A percentile compares a stretch with the other conserved stretches of the same genome.
Conservation (phyloP, 495 filamentous ascomycete genomes). For the Hyaloscypha finlandica region DNA sequence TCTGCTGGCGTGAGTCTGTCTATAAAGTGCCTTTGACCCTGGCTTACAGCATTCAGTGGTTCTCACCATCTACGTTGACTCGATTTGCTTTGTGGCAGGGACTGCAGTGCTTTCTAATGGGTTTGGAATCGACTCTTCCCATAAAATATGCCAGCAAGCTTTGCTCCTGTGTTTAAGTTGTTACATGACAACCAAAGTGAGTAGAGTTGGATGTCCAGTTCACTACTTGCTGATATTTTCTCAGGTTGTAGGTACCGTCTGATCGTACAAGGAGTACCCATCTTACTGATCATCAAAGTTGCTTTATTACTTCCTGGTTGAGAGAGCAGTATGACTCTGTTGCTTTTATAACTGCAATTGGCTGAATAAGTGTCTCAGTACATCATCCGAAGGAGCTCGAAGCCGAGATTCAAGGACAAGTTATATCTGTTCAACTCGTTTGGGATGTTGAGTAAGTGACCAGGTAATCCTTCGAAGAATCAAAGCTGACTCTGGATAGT, state of each 20-base stretch:
- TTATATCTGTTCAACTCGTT: constrained; percentile 55
- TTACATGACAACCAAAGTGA: constrained; percentile 56
- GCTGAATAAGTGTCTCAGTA: constrained; percentile 37
- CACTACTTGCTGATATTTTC: neutral
- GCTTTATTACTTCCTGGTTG: constrained; percentile 55
- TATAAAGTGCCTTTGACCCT: neutral
- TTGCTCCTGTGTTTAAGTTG: constrained; percentile 51
- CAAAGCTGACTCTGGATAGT: constrained; percentile 32
- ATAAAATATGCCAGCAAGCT: constrained; percentile 46
- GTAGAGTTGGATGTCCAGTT: neutral
- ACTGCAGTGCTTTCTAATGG: constrained; percentile 51
- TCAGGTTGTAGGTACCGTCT: constrained; percentile 42
- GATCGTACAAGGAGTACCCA: no score
- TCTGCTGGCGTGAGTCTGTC: constrained; percentile 46
- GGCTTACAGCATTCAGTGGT: constrained; percentile 40
- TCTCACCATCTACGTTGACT: constrained; percentile 52
- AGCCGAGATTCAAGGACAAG: constrained; percentile 46
- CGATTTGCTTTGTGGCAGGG: constrained; percentile 51
- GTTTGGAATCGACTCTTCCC: constrained; percentile 45
- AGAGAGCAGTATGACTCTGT: constrained; percentile 47
- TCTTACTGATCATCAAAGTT: constrained; percentile 37
- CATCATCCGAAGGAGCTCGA: constrained; percentile 45
- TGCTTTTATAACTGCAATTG: no score
- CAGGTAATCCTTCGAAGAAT: neutral
- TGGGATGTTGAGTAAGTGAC: constrained; percentile 48